Percentiles rank a stretch among this genome's conserved stretches.
Evolutionary conservation across 2,329 filamentous ascomycete species (phyloP).

Genomic region (Thielaviopsis populi): DNA sequence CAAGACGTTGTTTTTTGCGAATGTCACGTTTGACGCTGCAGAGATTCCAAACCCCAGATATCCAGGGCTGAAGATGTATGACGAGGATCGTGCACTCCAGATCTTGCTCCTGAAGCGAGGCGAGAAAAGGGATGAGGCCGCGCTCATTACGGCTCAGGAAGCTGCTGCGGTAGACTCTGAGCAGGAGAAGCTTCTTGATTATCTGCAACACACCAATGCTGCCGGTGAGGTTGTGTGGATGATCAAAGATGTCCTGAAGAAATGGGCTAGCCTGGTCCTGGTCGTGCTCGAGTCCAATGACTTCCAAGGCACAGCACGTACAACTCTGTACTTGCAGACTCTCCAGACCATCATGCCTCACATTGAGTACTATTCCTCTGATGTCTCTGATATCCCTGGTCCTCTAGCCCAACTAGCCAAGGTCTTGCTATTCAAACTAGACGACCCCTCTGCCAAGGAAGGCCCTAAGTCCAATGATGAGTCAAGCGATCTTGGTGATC

Average conservation of each 20-base stretch:
- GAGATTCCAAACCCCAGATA: constrained; percentile 29
- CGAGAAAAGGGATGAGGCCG: constrained; percentile 38
- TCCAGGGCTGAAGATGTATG: constrained; percentile 46
- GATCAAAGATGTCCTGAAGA: constrained; percentile 53
- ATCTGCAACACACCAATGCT: constrained; percentile 48
- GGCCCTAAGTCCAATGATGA: not conserved
- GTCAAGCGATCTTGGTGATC: constrained; percentile 42
- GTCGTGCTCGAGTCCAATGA: constrained; percentile 73
- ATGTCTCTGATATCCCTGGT: constrained; percentile 53
- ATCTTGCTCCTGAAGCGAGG: constrained; percentile 55
- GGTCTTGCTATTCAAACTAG: constrained; percentile 55
- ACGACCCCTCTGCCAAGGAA: constrained; percentile 36
- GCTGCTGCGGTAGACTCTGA: constrained; percentile 39
- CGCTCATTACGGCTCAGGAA: constrained; percentile 36
- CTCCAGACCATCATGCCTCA: constrained; percentile 80
- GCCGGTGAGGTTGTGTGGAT: constrained; percentile 41
- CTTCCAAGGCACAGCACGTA: constrained; percentile 55
- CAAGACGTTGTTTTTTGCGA: constrained; percentile 41
- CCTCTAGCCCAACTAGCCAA: constrained; percentile 66
- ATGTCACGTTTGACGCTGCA: constrained; percentile 13
- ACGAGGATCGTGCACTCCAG: constrained; percentile 56
- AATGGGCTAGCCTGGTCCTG: constrained; percentile 74
- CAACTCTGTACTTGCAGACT: constrained; percentile 68
- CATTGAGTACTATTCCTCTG: constrained; percentile 59
- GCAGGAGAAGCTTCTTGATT: constrained; percentile 43